Conservation (phyloP, 2,329 filamentous ascomycete genomes). For the Sporothrix dimorphospora region DNA sequence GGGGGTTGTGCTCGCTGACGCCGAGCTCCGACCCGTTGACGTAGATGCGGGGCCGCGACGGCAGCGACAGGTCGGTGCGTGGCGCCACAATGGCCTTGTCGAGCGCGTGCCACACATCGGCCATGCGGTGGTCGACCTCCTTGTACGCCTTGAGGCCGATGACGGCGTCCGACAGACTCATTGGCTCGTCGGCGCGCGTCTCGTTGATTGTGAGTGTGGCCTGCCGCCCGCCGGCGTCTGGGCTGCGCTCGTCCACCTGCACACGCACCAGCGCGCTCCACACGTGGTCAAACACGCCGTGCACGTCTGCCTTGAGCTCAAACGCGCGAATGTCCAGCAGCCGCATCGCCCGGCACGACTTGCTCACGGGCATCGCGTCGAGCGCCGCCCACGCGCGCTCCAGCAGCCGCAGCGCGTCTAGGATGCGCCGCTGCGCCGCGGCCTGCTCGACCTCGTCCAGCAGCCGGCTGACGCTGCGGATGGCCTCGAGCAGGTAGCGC, state of each 20-base stretch:
- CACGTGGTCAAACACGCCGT: slow-evolving; percentile 66
- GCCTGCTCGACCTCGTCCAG: slow-evolving; percentile 64
- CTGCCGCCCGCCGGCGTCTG: slow-evolving; percentile 60
- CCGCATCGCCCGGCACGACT: slow-evolving; percentile 63
- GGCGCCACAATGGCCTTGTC: slow-evolving; percentile 64
- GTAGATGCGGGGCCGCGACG: slow-evolving; percentile 46
- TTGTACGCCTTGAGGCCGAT: slow-evolving; percentile 62
- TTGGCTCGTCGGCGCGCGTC: slow-evolving; percentile 50
- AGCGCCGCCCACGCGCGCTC: slow-evolving; percentile 64
- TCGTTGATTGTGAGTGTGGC: slow-evolving; percentile 37
- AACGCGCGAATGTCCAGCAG: slow-evolving; percentile 68
- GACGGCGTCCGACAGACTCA: slow-evolving; percentile 58
- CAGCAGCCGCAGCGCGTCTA: slow-evolving; percentile 61
- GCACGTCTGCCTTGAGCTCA: slow-evolving; percentile 67
- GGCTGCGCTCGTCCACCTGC: slow-evolving; percentile 55
- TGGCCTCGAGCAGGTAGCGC: slow-evolving; percentile 52
- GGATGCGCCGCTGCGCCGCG: slow-evolving; percentile 56
- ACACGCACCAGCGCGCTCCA: slow-evolving; percentile 72
- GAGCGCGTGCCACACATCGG: slow-evolving; percentile 64
- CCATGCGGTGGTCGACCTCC: slow-evolving; percentile 62
- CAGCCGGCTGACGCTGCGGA: slow-evolving; percentile 62
- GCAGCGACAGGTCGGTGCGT: slow-evolving; percentile 53
- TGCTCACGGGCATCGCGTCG: slow-evolving; percentile 61
- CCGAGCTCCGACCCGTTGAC: slow-evolving; percentile 51
- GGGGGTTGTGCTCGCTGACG: slow-evolving; percentile 45